phyloP scores from a whole-genome alignment of 2,329 filamentous ascomycete genomes.

The Didymella pinodella region DNA sequence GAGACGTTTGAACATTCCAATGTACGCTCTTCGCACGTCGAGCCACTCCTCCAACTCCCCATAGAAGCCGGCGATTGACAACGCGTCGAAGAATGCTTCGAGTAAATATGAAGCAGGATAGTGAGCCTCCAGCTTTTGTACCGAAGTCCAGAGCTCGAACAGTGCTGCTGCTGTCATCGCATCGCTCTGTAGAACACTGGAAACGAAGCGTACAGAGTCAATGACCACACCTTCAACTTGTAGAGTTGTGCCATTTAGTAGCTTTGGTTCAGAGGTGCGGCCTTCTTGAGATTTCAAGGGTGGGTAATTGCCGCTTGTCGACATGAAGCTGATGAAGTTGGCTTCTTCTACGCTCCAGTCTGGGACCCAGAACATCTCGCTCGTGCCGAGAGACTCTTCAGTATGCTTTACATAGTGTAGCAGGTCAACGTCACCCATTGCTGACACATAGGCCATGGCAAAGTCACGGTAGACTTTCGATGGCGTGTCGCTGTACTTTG shows the following conservation, averaged over 20 bases:
- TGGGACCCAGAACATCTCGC: constrained; percentile 17
- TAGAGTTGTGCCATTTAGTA: not conserved
- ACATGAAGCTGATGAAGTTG: constrained; percentile 7
- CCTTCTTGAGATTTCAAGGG: constrained; percentile 1
- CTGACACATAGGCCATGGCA: constrained; percentile 9
- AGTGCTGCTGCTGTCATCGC: not conserved
- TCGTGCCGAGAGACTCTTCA: constrained; percentile 1
- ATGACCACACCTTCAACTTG: constrained; percentile 4
- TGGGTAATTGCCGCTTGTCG: constrained; percentile 4
- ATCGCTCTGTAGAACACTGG: not conserved
- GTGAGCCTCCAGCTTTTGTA: not conserved
- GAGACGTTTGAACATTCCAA: not conserved
- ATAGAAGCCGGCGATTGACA: not conserved
- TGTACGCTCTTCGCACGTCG: not conserved
- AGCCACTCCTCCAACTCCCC: constrained; percentile 5
- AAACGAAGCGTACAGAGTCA: not conserved
- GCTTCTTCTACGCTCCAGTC: constrained; percentile 14
- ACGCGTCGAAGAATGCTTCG: constrained; percentile 4
- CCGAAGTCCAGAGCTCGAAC: constrained; percentile 2
- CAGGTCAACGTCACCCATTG: constrained; percentile 10
- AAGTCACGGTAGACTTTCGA: constrained; percentile 21
- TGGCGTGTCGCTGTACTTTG: constrained; percentile 20
- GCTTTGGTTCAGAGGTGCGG: not conserved
- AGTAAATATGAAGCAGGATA: not conserved
- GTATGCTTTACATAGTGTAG: constrained; percentile 18